phyloP scores from a whole-genome alignment of 345 rosid genomes.

The Aquilaria yunnanensis region DNA sequence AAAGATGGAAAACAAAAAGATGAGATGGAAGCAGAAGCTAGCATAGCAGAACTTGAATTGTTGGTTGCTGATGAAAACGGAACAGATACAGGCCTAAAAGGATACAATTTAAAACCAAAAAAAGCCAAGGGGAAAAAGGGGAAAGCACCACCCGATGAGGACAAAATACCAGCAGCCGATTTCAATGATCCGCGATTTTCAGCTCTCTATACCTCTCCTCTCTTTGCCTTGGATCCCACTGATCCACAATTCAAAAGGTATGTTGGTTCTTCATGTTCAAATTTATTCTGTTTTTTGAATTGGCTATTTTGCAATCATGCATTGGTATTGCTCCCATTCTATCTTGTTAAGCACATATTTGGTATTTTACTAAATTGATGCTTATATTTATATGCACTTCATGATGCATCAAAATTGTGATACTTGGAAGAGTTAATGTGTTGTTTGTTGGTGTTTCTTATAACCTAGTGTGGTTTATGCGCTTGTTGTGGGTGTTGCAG shows the following conservation, averaged over 20 bases:
- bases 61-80: conserved; percentile 75
- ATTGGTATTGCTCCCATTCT: background rate
- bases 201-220: conserved; percentile 44
- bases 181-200: conserved; percentile 72
- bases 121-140: conserved; percentile 50
- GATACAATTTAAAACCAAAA: conserved; percentile 70
- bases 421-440: background rate
- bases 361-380: background rate
- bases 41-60: conserved; percentile 81
- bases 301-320: background rate
- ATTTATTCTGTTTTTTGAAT: background rate
- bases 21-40: conserved; percentile 46
- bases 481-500: conserved; percentile 35
- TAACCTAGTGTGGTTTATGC: conserved; percentile 5
- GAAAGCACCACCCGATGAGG: conserved; percentile 42
- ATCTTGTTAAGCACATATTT: no score
- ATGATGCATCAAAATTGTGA: no score
- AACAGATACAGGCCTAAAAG: conserved; percentile 47
- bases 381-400: background rate
- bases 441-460: background rate
- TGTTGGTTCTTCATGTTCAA: background rate
- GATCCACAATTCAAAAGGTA: conserved; percentile 95
- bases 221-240: conserved; percentile 86
- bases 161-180: conserved; percentile 55
- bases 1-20: conserved; percentile 22